phyloP scores from a whole-genome alignment of 345 rosid genomes.

The Eucalyptus coolabah region DNA sequence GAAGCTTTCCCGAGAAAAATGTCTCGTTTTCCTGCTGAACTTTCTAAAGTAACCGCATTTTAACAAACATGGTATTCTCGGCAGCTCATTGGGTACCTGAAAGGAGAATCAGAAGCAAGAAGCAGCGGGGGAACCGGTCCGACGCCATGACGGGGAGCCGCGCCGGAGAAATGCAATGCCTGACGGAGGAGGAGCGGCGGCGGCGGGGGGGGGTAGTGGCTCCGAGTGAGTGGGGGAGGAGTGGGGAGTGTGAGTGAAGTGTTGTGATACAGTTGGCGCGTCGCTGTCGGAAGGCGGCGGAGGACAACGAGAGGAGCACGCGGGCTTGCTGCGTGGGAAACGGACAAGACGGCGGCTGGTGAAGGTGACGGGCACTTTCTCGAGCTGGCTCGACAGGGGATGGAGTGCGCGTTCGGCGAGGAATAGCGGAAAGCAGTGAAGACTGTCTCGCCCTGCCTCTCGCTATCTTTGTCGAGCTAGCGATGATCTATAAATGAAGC shows the following conservation, averaged over 20 bases:
- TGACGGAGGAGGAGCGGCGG: not conserved
- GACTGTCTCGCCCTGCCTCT: too few relatives aligned
- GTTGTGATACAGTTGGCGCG: fast-evolving
- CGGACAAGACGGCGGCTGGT: not conserved
- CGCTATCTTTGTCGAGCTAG: not conserved
- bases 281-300: not conserved
- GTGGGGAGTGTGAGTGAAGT: not conserved
- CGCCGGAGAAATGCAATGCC: not conserved
- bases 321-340: not conserved
- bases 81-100: slow-evolving; percentile 17
- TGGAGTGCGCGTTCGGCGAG: not conserved
- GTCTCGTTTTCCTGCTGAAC: not conserved
- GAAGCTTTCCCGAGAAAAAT: not conserved
- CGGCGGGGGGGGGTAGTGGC: not conserved
- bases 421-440: not conserved
- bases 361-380: not conserved
- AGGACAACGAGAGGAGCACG: not conserved
- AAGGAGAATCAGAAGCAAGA: slow-evolving; percentile 4
- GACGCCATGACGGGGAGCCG: not conserved
- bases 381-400: not conserved
- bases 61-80: not conserved
- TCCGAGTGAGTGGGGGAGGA: not conserved
- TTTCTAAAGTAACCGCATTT: not conserved
- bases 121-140: not conserved
- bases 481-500: not conserved